A percentile compares a stretch with the other conserved stretches of the same genome.
These are phyloP conservation scores for Truncatella angustata DNA, from an alignment of 2,329 filamentous ascomycete genomes.

Conservation along the genomic window DNA sequence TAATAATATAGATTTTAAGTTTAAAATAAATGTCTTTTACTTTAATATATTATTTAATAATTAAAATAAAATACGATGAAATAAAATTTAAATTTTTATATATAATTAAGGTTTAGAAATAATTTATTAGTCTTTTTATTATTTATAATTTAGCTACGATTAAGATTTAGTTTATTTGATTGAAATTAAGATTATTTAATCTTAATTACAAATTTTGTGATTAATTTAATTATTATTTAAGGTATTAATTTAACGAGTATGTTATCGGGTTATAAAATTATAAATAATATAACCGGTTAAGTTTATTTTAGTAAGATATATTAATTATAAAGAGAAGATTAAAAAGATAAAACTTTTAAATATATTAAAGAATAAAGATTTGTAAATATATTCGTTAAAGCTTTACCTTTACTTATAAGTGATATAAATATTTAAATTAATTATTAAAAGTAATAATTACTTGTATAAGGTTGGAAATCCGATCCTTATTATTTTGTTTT, in stretches of 20 bases:
- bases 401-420: slow-evolving; percentile 24
- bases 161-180: slow-evolving; percentile 24
- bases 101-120: too few species aligned
- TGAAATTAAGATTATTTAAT: too few species aligned
- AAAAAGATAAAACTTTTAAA: slow-evolving; percentile 15
- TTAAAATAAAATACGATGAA: too few species aligned
- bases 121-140: too few species aligned
- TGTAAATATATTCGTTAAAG: slow-evolving; percentile 14
- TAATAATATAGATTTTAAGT: too few species aligned
- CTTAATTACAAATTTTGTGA: too few species aligned
- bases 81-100: too few species aligned
- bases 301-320: slow-evolving; percentile 18
- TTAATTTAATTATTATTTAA: slow-evolving; percentile 24
- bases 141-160: too few species aligned
- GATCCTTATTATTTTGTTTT: neutral
- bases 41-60: too few species aligned
- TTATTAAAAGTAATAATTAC: slow-evolving; percentile 18
- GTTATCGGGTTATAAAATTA: neutral
- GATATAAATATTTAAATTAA: slow-evolving; percentile 23
- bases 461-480: neutral
- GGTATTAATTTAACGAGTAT: slow-evolving; percentile 25
- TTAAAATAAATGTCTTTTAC: too few species aligned
- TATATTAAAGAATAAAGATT: slow-evolving; percentile 15
- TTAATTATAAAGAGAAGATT: slow-evolving; percentile 24
- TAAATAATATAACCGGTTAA: slow-evolving; percentile 22